Conservation (phyloP, 441 rosid species). For the Arabidopsis lyrata region DNA sequence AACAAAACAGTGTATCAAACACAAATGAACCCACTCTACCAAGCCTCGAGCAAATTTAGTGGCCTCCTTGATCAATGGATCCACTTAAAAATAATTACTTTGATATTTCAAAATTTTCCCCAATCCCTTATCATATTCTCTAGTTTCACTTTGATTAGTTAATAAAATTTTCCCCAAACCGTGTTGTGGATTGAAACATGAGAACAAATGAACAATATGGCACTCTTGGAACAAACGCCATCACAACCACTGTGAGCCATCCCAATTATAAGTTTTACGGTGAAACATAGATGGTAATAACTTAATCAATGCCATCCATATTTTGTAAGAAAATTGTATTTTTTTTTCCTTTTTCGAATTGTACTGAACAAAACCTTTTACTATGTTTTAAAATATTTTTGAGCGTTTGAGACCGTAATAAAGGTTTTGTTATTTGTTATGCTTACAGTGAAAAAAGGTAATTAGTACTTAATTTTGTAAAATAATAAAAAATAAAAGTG, state of each 20-base stretch:
- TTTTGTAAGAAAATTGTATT: neutral
- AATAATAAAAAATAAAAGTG: conserved; percentile 7
- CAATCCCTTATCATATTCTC: too few species aligned
- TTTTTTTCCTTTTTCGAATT: neutral
- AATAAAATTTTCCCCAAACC: neutral
- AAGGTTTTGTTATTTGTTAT: neutral
- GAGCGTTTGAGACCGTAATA: neutral
- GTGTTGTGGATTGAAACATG: neutral
- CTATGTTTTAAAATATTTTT: neutral
- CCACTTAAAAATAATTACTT: neutral
- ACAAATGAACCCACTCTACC: conserved; percentile 2
- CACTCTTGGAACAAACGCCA: neutral
- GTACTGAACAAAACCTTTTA: conserved; percentile 11
- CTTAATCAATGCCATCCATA: neutral
- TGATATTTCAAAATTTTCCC: neutral
- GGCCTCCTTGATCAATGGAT: conserved; percentile 1
- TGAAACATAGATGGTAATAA: neutral
- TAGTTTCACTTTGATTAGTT: neutral
- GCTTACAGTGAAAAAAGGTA: neutral
- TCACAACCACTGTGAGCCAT: conserved; percentile 19
- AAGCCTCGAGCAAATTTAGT: neutral
- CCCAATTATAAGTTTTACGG: neutral
- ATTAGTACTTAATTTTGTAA: conserved; percentile 12
- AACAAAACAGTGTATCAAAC: conserved; percentile 1
- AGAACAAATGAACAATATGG: neutral